phyloP scores from a whole-genome alignment of 306 rosid genomes.

The Neltuma alba region DNA sequence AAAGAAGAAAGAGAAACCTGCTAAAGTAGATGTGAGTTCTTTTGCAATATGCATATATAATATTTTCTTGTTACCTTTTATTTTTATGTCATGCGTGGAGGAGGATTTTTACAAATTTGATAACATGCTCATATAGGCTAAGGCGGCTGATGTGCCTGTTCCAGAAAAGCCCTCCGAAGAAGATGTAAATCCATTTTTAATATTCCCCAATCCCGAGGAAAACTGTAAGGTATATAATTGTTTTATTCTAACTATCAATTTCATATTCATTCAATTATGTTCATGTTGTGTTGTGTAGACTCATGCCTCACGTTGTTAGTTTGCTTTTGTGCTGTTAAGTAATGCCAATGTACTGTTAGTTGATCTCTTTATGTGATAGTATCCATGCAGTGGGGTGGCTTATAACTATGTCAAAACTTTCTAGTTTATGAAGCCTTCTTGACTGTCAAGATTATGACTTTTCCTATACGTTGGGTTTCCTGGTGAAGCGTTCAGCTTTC shows the following conservation, averaged over 20 bases:
- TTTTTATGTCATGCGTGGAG: slow-evolving; percentile 23
- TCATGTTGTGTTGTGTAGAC: slow-evolving; percentile 12
- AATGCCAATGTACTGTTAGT: slow-evolving; percentile 3
- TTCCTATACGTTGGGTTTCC: slow-evolving; percentile 13
- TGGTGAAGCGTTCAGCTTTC: slow-evolving; percentile 6
- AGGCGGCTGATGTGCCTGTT: slow-evolving; percentile 50
- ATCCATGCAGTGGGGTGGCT: slow-evolving; percentile 1
- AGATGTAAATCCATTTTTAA: slow-evolving; percentile 77
- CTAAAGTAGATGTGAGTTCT: slow-evolving; percentile 76
- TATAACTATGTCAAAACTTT: not conserved
- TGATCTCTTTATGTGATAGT: slow-evolving; percentile 3
- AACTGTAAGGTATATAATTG: slow-evolving; percentile 70
- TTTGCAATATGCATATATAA: not conserved
- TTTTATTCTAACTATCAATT: slow-evolving; percentile 5
- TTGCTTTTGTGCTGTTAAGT: slow-evolving; percentile 1
- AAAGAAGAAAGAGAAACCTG: slow-evolving; percentile 91
- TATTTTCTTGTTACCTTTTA: slow-evolving; percentile 20
- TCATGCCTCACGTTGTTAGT: not conserved
- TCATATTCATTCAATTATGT: slow-evolving; percentile 9
- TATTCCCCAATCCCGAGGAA: slow-evolving; percentile 85
- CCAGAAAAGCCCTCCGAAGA: slow-evolving; percentile 81
- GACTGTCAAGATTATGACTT: slow-evolving; percentile 25
- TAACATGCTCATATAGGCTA: slow-evolving; percentile 52
- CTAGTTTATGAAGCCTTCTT: slow-evolving; percentile 21
- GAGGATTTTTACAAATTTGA: slow-evolving; percentile 23